A percentile compares a stretch with the other conserved stretches of the same genome.
Conservation (phyloP, 139 green algal genomes). For the Chlorella vulgaris region DNA sequence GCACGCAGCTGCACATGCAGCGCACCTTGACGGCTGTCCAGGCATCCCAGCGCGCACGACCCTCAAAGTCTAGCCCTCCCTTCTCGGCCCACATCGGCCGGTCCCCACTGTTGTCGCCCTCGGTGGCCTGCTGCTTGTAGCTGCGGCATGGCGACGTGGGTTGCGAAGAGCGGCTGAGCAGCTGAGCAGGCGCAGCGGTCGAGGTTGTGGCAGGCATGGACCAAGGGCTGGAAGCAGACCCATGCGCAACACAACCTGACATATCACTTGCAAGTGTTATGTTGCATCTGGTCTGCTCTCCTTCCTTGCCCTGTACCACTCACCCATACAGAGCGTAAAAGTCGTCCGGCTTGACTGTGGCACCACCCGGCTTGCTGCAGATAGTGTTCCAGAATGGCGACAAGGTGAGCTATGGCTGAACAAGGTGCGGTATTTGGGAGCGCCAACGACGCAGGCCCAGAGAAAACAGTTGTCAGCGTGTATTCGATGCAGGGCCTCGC, state of each 20-base stretch:
- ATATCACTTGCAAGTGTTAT: too few relatives aligned
- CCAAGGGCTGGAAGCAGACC: neutral
- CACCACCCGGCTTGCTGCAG: slow-evolving; percentile 81
- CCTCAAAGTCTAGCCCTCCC: slow-evolving; percentile 95
- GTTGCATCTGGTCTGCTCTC: too few relatives aligned
- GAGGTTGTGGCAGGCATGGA: neutral
- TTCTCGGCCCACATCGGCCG: slow-evolving; percentile 93
- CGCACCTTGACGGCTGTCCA: slow-evolving; percentile 75
- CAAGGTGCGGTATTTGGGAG: too few relatives aligned
- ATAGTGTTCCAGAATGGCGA: neutral
- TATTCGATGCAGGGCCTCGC: neutral
- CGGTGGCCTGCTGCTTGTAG: slow-evolving; percentile 60
- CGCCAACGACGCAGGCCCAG: too few relatives aligned
- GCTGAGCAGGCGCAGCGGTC: neutral
- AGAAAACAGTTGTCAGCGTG: neutral
- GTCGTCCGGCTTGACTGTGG: slow-evolving; percentile 84
- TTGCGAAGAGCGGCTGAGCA: neutral
- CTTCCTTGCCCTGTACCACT: too few relatives aligned
- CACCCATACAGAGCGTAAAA: slow-evolving; percentile 82
- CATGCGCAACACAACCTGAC: too few relatives aligned
- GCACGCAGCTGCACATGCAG: neutral
- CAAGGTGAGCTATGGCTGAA: too few relatives aligned
- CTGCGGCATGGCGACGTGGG: neutral
- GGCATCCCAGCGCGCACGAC: slow-evolving; percentile 81
- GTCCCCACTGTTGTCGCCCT: slow-evolving; percentile 83